phyloP scores from a whole-genome alignment of 2,329 filamentous ascomycete species.

The Colletotrichum sp. region DNA sequence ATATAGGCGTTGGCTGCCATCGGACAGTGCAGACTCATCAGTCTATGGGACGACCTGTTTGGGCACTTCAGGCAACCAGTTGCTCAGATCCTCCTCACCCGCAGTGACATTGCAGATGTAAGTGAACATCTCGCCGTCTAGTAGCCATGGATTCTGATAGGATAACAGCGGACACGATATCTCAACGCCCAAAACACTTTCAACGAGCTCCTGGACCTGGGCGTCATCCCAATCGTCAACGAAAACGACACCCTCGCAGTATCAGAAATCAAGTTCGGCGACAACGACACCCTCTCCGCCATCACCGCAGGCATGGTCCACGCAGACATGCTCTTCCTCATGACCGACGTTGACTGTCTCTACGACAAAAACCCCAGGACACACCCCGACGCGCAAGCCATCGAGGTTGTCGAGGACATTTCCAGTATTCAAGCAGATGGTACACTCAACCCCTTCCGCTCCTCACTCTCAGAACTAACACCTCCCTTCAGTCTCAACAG shows the following conservation, averaged over 20 bases:
- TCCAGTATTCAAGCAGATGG: conserved; percentile 80
- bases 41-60: conserved; percentile 94
- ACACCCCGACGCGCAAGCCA: conserved; percentile 84
- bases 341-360: conserved; percentile 98
- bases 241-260: conserved; percentile 98
- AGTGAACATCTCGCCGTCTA: conserved; percentile 30
- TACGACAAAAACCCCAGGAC: conserved; percentile 95
- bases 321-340: conserved; percentile 94
- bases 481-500: conserved; percentile 72
- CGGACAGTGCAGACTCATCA: conserved; percentile 93
- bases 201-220: conserved; percentile 87
- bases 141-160: conserved; percentile 11
- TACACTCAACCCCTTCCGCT: conserved; percentile 35
- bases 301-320: conserved; percentile 98
- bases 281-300: conserved; percentile 96
- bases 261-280: conserved; percentile 98
- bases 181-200: conserved; percentile 97
- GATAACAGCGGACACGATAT: conserved; percentile 79
- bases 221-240: conserved; percentile 97
- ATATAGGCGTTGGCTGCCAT: conserved; percentile 85
- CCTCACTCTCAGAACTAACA: not conserved
- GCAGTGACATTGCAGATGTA: conserved; percentile 96
- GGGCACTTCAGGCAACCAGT: conserved; percentile 87
- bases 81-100: conserved; percentile 90
- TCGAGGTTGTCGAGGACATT: conserved; percentile 93